These are phyloP conservation scores for Asterophora parasitica DNA, from an alignment of 768 basidiomycete species.

Conservation along the genomic window DNA sequence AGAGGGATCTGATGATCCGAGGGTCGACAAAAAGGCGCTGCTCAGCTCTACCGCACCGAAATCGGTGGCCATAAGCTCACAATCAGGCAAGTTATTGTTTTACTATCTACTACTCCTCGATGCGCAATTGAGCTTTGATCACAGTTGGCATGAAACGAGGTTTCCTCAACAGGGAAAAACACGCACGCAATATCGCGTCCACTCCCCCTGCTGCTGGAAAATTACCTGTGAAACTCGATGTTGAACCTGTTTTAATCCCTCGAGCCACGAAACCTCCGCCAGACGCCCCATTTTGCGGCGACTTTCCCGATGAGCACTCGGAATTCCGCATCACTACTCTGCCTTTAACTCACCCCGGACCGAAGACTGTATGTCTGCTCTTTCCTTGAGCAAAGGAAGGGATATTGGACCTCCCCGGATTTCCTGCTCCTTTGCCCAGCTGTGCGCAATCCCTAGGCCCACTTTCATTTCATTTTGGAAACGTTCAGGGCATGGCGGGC, in stretches of 20 bases:
- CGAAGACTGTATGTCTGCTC: slow-evolving; percentile 4
- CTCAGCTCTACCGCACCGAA: too few relatives aligned
- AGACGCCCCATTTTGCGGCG: not conserved
- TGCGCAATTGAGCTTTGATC: not conserved
- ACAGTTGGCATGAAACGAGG: slow-evolving; percentile 4
- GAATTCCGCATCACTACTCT: not conserved
- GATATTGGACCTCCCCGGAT: slow-evolving; percentile 6
- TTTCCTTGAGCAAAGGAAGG: slow-evolving; percentile 7
- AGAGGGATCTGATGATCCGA: too few relatives aligned
- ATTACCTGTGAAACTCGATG: not conserved
- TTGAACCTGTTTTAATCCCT: not conserved
- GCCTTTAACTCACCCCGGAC: not conserved
- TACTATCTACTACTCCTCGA: not conserved
- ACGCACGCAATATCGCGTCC: not conserved
- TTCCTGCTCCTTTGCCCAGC: slow-evolving; percentile 1
- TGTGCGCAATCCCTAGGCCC: not conserved
- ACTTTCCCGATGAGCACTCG: not conserved
- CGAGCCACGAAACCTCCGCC: not conserved
- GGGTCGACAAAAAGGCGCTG: too few relatives aligned
- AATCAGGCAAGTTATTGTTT: too few relatives aligned
- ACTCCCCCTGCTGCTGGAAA: not conserved
- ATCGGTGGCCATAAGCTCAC: too few relatives aligned
- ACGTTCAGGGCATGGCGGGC: slow-evolving; percentile 9
- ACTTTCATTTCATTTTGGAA: not conserved
- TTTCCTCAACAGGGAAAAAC: not conserved